Evolutionary conservation across 805 yeast genomes (phyloP).

Genomic region (Saccharomyces mikatae): DNA sequence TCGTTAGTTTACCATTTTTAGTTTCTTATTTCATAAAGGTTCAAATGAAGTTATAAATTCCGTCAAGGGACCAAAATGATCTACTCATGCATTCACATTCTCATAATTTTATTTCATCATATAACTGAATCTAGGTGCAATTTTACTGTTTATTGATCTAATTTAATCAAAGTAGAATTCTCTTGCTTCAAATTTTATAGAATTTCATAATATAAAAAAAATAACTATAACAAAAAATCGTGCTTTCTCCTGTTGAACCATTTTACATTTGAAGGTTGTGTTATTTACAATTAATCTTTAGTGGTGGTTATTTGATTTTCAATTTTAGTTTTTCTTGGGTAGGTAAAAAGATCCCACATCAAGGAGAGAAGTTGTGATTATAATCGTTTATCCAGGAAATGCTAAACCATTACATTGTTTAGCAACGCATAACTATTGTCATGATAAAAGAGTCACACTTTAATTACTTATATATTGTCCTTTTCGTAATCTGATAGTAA

Average conservation of each 20-base stretch:
- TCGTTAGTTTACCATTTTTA: slow-evolving; percentile 64
- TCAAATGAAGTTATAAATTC: slow-evolving; percentile 22
- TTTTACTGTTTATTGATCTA: not conserved
- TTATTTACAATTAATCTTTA: not conserved
- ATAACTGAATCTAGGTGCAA: not conserved
- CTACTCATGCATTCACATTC: not conserved
- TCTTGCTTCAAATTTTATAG: not conserved
- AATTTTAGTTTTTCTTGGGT: not conserved
- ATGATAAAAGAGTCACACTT: too few relatives aligned
- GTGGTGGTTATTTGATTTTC: not conserved
- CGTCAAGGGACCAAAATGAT: not conserved
- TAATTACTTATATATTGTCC: slow-evolving; percentile 2
- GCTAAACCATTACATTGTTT: not conserved
- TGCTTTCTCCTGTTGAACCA: not conserved
- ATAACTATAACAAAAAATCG: not conserved
- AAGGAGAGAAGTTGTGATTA: too few relatives aligned
- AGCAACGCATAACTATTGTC: not conserved
- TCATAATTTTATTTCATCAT: not conserved
- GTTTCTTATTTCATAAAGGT: slow-evolving; percentile 31
- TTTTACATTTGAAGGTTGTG: not conserved
- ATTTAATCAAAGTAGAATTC: not conserved
- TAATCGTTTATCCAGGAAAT: too few relatives aligned
- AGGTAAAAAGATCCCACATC: too few relatives aligned
- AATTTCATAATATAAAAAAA: not conserved
- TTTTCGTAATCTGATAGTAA: slow-evolving; percentile 47